Conservation (phyloP, 805 yeast genomes). For the Metschnikowia matae region DNA sequence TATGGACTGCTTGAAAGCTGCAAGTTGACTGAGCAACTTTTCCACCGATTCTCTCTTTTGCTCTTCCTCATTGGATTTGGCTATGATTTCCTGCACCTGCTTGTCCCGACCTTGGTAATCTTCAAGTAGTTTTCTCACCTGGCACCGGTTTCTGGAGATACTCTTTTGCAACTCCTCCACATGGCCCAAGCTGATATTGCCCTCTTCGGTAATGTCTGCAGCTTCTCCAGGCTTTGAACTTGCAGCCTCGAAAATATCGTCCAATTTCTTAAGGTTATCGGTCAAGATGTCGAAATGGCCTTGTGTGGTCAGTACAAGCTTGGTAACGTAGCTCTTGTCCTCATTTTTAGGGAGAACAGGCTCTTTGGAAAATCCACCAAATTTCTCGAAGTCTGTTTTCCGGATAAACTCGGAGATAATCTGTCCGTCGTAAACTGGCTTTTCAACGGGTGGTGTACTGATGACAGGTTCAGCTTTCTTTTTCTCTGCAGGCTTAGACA, state of each 20-base stretch:
- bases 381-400: constrained; percentile 7
- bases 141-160: neutral
- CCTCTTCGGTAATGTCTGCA: constrained; percentile 11
- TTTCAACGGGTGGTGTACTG: neutral
- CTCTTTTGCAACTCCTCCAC: constrained; percentile 9
- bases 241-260: constrained; percentile 13
- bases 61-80: neutral
- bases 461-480: neutral
- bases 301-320: constrained; percentile 23
- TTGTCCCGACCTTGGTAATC: constrained; percentile 2
- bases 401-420: constrained; percentile 5
- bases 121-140: constrained; percentile 2
- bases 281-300: constrained; percentile 24
- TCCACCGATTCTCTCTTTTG: constrained; percentile 11
- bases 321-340: constrained; percentile 16
- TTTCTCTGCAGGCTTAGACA: neutral
- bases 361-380: constrained; percentile 17
- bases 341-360: constrained; percentile 6
- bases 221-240: constrained; percentile 5
- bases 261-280: constrained; percentile 17
- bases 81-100: constrained; percentile 8
- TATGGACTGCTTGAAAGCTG: constrained; percentile 14
- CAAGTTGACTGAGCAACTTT: constrained; percentile 25
- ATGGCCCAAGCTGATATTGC: constrained; percentile 18
- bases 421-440: constrained; percentile 3